Conservation (phyloP, 352 stramenopile species). For the Globisporangium irregulare region DNA sequence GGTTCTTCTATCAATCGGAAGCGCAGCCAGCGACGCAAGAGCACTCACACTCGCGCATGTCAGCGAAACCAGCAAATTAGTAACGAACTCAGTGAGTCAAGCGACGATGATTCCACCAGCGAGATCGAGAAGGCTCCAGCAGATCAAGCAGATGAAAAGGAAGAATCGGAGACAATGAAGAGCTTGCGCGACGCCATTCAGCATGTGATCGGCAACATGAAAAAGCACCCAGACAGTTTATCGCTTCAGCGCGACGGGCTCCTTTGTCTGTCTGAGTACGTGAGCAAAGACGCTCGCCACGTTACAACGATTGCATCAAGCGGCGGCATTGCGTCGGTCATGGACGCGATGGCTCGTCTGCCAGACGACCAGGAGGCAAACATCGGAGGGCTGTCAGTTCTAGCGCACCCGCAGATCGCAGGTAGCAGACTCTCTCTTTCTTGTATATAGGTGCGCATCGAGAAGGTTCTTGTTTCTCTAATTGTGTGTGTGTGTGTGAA, state of each 20-base stretch:
- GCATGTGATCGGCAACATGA: conserved; percentile 45
- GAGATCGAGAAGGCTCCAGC: background rate
- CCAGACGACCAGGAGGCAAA: conserved; percentile 49
- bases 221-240: conserved; percentile 28
- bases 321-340: conserved; percentile 40
- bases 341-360: conserved; percentile 46
- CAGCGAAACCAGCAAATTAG: background rate
- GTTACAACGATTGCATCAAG: conserved; percentile 35
- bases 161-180: conserved; percentile 1
- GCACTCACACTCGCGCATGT: background rate
- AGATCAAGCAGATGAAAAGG: background rate
- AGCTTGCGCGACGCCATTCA: conserved; percentile 24
- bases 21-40: background rate
- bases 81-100: background rate
- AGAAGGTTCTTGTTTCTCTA: too few relatives aligned
- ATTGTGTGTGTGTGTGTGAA: background rate
- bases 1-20: background rate
- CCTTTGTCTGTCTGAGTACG: conserved; percentile 41
- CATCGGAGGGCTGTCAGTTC: conserved; percentile 44
- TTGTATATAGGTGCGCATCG: background rate
- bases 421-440: conserved; percentile 14
- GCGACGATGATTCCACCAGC: background rate
- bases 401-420: conserved; percentile 53
- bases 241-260: conserved; percentile 49
- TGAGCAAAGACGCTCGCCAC: conserved; percentile 23